Evolutionary conservation across 805 yeast species (phyloP).

Genomic region (Suhomyces sp.): DNA sequence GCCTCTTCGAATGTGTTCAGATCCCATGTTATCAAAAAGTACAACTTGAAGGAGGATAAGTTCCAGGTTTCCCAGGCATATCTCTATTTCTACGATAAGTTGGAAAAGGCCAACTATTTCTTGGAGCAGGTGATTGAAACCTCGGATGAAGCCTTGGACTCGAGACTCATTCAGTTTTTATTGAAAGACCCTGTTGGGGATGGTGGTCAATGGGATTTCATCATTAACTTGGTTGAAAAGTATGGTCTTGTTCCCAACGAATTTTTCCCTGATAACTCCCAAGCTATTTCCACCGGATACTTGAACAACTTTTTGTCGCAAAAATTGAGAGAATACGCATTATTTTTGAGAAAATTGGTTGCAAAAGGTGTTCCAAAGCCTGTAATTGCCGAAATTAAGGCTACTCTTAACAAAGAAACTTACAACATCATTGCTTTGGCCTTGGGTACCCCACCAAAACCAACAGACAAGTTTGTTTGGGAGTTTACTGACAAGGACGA

Average conservation of each 20-base stretch:
- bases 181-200: conserved; percentile 68
- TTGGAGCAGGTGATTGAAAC: conserved; percentile 76
- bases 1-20: conserved; percentile 78
- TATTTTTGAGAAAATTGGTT: conserved; percentile 55
- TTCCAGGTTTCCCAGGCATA: conserved; percentile 79
- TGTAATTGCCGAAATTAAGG: conserved; percentile 34
- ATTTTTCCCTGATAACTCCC: conserved; percentile 67
- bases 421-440: conserved; percentile 66
- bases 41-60: conserved; percentile 50
- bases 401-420: conserved; percentile 54
- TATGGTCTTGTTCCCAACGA: conserved; percentile 80
- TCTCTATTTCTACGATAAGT: conserved; percentile 79
- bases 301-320: conserved; percentile 65
- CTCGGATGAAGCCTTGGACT: conserved; percentile 60
- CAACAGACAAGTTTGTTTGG: conserved; percentile 68
- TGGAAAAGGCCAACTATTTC: conserved; percentile 81
- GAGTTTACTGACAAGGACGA: conserved; percentile 74
- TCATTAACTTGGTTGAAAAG: conserved; percentile 70
- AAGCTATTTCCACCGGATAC: conserved; percentile 50
- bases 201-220: conserved; percentile 90
- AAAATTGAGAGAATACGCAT: conserved; percentile 77
- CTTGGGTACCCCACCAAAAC: conserved; percentile 78
- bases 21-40: conserved; percentile 56
- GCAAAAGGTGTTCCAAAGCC: conserved; percentile 42
- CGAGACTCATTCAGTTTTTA: conserved; percentile 67